Evolutionary conservation across 352 stramenopile species (phyloP).

Genomic region (Phytophthora cactorum): DNA sequence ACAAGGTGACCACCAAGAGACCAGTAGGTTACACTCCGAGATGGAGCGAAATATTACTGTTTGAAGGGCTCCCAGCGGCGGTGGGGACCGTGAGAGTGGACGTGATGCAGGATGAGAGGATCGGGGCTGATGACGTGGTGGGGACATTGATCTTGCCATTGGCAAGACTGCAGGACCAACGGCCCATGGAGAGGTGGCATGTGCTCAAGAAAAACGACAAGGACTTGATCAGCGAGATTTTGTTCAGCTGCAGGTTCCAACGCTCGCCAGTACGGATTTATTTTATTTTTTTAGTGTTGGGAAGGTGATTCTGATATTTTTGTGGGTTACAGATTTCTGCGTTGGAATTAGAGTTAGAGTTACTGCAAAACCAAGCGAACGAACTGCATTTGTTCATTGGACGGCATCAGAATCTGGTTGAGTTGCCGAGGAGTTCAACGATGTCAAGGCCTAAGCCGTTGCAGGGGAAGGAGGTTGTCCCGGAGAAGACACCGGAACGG

Average conservation of each 20-base stretch:
- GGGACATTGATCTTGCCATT: constrained; percentile 50
- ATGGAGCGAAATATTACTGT: constrained; percentile 57
- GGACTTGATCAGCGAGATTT: constrained; percentile 37
- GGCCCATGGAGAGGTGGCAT: constrained; percentile 54
- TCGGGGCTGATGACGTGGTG: constrained; percentile 52
- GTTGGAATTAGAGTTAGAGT: constrained; percentile 55
- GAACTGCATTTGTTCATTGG: constrained; percentile 64
- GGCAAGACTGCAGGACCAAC: constrained; percentile 55
- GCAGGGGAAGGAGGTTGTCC: constrained; percentile 52
- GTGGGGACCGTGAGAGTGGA: constrained; percentile 52
- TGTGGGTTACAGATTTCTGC: constrained; percentile 50
- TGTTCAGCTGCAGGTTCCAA: constrained; percentile 56
- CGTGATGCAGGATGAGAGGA: constrained; percentile 68
- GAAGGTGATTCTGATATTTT: neutral
- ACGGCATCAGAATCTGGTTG: constrained; percentile 48
- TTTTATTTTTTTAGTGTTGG: constrained; percentile 2
- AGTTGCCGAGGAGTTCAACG: constrained; percentile 13
- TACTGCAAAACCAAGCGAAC: constrained; percentile 67
- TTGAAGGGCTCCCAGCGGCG: constrained; percentile 51
- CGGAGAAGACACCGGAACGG: constrained; percentile 33
- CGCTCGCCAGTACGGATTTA: constrained; percentile 46
- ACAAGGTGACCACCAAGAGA: constrained; percentile 48
- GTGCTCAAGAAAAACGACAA: constrained; percentile 45
- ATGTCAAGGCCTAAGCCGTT: constrained; percentile 30
- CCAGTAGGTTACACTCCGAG: constrained; percentile 28